Evolutionary conservation across 2,329 filamentous ascomycete genomes (phyloP).

Genomic region (Fusarium globosum): DNA sequence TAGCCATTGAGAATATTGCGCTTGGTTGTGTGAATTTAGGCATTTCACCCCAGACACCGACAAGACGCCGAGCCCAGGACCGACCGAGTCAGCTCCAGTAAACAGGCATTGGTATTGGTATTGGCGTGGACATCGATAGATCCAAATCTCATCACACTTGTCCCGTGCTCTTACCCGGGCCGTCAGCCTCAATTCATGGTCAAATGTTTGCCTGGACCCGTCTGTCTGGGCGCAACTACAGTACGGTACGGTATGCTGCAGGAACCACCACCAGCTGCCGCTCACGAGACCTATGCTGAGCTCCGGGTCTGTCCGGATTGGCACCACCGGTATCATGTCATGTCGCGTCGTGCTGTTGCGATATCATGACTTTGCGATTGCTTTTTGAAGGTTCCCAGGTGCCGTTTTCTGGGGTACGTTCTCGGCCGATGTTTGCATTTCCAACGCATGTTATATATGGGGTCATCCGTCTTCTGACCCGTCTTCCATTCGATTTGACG

Average conservation of each 20-base stretch:
- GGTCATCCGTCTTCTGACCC: constrained; percentile 28
- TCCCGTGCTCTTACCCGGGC: constrained; percentile 23
- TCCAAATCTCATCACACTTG: constrained; percentile 28
- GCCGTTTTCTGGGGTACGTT: constrained; percentile 10
- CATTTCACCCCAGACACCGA: constrained; percentile 33
- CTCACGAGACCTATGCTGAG: constrained; percentile 42
- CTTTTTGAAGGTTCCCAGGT: constrained; percentile 9
- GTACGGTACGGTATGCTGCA: constrained; percentile 28
- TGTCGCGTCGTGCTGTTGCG: constrained; percentile 35
- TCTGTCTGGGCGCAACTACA: constrained; percentile 9
- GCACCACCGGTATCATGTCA: constrained; percentile 40
- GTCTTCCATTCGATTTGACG: constrained; percentile 18
- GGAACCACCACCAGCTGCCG: constrained; percentile 41
- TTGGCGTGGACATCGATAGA: constrained; percentile 18
- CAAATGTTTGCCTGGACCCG: neutral
- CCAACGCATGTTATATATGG: constrained; percentile 30
- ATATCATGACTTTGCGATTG: constrained; percentile 16
- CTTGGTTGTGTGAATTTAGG: constrained; percentile 18
- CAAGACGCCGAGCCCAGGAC: constrained; percentile 22
- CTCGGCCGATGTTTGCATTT: constrained; percentile 43
- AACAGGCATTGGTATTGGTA: constrained; percentile 1
- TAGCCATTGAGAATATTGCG: neutral
- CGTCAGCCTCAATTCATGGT: constrained; percentile 13
- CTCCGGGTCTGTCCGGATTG: constrained; percentile 46
- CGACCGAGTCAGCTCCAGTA: constrained; percentile 14